Evolutionary conservation across 352 stramenopile species (phyloP).

Genomic region (Globisporangium camurandrum): DNA sequence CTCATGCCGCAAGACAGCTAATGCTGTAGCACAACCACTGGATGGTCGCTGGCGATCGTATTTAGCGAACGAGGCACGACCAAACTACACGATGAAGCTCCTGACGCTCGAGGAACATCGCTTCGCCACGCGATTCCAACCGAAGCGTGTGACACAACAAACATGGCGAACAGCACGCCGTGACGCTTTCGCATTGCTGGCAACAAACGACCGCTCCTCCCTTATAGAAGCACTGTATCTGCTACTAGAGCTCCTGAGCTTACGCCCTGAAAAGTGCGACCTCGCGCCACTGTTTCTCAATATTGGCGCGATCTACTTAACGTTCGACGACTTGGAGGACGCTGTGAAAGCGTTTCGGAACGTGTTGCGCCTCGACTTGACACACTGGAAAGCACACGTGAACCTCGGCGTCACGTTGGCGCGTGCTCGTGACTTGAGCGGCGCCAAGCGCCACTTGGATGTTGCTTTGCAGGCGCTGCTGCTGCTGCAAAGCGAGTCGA

Average conservation of each 20-base stretch:
- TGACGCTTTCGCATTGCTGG: slow-evolving; percentile 23
- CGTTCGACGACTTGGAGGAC: slow-evolving; percentile 40
- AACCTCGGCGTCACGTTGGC: slow-evolving; percentile 42
- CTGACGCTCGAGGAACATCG: slow-evolving; percentile 53
- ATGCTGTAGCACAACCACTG: not conserved
- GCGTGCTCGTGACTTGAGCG: slow-evolving; percentile 36
- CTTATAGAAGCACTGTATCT: slow-evolving; percentile 45
- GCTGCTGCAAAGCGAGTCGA: not conserved
- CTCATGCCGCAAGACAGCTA: no score
- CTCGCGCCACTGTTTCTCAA: slow-evolving; percentile 40
- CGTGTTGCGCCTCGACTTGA: slow-evolving; percentile 26
- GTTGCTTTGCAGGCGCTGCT: slow-evolving; percentile 16
- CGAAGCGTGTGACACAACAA: slow-evolving; percentile 30
- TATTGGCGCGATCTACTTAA: slow-evolving; percentile 43
- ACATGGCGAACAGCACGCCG: slow-evolving; percentile 29
- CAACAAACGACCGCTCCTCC: slow-evolving; percentile 19
- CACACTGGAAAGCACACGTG: slow-evolving; percentile 35
- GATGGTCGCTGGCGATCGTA: not conserved
- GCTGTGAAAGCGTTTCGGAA: slow-evolving; percentile 44
- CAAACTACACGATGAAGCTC: slow-evolving; percentile 18
- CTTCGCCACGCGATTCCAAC: slow-evolving; percentile 37
- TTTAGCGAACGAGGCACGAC: not conserved
- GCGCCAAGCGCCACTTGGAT: slow-evolving; percentile 37
- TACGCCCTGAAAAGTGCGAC: slow-evolving; percentile 23
- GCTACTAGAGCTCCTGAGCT: slow-evolving; percentile 43